phyloP scores from a whole-genome alignment of 2,329 filamentous ascomycete species.

The Aotearoamyces nothofagi region DNA sequence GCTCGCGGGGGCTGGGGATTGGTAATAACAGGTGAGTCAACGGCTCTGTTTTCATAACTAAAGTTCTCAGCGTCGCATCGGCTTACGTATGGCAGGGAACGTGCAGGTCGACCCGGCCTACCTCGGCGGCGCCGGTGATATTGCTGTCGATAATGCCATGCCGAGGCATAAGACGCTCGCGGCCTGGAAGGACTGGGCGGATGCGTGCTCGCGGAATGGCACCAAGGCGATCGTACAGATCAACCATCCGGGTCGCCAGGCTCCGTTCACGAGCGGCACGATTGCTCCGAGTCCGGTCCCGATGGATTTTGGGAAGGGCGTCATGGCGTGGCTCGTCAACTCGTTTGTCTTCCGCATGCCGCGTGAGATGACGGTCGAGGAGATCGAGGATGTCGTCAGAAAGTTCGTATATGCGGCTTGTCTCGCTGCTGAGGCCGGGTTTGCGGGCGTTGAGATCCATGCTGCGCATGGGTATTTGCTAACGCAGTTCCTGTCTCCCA shows the following conservation, averaged over 20 bases:
- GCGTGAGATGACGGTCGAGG: slow-evolving; percentile 33
- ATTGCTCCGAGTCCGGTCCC: slow-evolving; percentile 28
- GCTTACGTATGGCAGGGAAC: slow-evolving; percentile 21
- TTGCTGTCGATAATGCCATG: slow-evolving; percentile 19
- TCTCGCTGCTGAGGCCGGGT: slow-evolving; percentile 30
- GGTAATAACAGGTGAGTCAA: slow-evolving; percentile 26
- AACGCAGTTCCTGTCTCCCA: slow-evolving; percentile 49
- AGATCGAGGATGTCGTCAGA: slow-evolving; percentile 35
- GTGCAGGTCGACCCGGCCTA: slow-evolving; percentile 26
- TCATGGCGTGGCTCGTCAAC: slow-evolving; percentile 18
- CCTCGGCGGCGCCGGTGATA: slow-evolving; percentile 22
- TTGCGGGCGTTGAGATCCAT: slow-evolving; percentile 34
- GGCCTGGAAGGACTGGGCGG: slow-evolving; percentile 24
- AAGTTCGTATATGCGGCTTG: slow-evolving; percentile 35
- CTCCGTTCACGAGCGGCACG: slow-evolving; percentile 23
- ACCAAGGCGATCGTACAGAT: slow-evolving; percentile 28
- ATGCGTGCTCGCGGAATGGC: slow-evolving; percentile 16
- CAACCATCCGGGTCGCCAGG: slow-evolving; percentile 31
- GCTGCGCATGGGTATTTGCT: slow-evolving; percentile 43
- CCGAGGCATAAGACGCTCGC: too few relatives aligned
- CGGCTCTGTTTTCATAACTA: neutral
- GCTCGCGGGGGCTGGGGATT: slow-evolving; percentile 36
- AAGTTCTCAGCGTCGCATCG: neutral
- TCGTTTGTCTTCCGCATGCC: slow-evolving; percentile 31
- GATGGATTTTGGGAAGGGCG: slow-evolving; percentile 24